Conservation (phyloP, 2,329 filamentous ascomycete species). For the Ascochyta koolunga region DNA sequence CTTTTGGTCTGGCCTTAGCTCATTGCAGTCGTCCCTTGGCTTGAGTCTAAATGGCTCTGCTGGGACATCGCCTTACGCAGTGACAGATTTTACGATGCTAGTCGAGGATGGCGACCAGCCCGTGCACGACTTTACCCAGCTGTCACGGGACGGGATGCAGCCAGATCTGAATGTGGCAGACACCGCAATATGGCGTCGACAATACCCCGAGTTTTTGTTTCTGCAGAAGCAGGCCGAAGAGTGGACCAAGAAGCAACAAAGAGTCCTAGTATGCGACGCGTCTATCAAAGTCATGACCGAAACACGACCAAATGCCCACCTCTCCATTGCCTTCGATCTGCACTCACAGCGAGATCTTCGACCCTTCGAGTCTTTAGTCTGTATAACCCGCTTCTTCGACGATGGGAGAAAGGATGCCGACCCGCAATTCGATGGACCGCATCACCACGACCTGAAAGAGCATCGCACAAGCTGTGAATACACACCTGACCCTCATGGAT, state of each 20-base stretch:
- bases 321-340: slow-evolving; percentile 43
- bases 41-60: slow-evolving; percentile 16
- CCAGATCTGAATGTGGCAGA: slow-evolving; percentile 42
- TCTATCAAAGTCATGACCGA: slow-evolving; percentile 50
- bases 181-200: slow-evolving; percentile 38
- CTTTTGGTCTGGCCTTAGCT: slow-evolving; percentile 24
- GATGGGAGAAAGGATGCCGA: slow-evolving; percentile 31
- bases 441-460: slow-evolving; percentile 28
- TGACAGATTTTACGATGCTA: slow-evolving; percentile 50
- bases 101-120: slow-evolving; percentile 45
- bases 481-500: slow-evolving; percentile 18
- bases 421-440: slow-evolving; percentile 27
- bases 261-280: slow-evolving; percentile 50
- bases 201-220: slow-evolving; percentile 43
- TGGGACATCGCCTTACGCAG: slow-evolving; percentile 25
- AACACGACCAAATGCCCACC: slow-evolving; percentile 41
- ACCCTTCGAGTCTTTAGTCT: slow-evolving; percentile 37
- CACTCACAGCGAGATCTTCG: slow-evolving; percentile 42
- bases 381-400: slow-evolving; percentile 45
- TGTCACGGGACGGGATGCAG: slow-evolving; percentile 36
- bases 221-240: slow-evolving; percentile 26
- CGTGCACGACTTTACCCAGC: slow-evolving; percentile 50
- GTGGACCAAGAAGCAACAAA: slow-evolving; percentile 33
- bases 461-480: slow-evolving; percentile 32
- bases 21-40: slow-evolving; percentile 23